A percentile compares a stretch with the other conserved stretches of the same genome.
phyloP scores from a whole-genome alignment of 345 rosid species.

The Trapa bicornis region DNA sequence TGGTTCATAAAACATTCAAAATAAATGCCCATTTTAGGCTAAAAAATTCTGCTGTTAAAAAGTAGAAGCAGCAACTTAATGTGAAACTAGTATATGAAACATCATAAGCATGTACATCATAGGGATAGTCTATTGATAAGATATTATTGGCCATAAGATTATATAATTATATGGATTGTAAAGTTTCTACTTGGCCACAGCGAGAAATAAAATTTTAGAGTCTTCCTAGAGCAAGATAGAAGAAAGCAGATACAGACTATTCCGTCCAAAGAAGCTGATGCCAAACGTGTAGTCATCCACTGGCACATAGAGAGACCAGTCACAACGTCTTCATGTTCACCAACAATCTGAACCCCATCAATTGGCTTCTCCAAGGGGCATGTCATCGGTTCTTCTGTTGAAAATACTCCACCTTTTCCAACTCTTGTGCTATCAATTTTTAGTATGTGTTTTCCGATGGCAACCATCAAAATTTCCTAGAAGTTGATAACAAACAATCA shows the following conservation, averaged over 20 bases:
- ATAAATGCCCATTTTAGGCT: not conserved
- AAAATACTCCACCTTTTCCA: conserved; percentile 34
- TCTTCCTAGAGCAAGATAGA: not conserved
- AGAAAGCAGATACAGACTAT: conserved; percentile 26
- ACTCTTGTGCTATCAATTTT: conserved; percentile 49
- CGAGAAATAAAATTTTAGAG: conserved; percentile 5
- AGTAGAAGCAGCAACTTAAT: not conserved
- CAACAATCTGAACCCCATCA: conserved; percentile 61
- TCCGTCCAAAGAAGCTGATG: conserved; percentile 71
- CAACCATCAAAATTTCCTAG: conserved; percentile 63
- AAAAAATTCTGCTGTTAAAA: not conserved
- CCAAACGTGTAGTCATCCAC: conserved; percentile 63
- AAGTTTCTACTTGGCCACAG: not conserved
- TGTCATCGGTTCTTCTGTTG: conserved; percentile 46
- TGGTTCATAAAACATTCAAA: not conserved
- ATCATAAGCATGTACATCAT: not conserved
- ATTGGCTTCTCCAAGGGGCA: conserved; percentile 43
- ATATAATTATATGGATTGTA: not conserved
- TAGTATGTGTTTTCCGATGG: conserved; percentile 45
- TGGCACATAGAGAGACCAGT: conserved; percentile 70
- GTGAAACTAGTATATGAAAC: not conserved
- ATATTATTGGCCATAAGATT: not conserved
- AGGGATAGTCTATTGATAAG: not conserved
- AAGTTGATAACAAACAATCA: not conserved
- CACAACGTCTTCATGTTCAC: conserved; percentile 58